Conservation (phyloP, 306 rosid genomes). For the Vigna mungo region DNA sequence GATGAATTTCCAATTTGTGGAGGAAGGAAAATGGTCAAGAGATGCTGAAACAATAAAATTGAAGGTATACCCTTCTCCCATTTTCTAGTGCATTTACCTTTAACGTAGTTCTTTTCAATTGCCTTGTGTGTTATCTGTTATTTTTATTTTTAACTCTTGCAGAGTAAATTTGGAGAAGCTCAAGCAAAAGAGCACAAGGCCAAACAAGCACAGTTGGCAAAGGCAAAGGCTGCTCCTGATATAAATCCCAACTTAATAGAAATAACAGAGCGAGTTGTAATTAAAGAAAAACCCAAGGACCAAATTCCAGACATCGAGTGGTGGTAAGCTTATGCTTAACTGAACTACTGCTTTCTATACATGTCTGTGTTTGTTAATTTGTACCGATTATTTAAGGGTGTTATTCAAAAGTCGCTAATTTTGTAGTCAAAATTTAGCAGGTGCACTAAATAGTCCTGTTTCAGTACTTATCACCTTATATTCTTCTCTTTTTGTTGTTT, state of each 20-base stretch:
- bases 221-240: slow-evolving; percentile 97
- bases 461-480: not conserved
- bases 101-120: not conserved
- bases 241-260: slow-evolving; percentile 94
- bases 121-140: slow-evolving; percentile 26
- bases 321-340: slow-evolving; percentile 73
- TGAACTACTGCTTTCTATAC: slow-evolving; percentile 2
- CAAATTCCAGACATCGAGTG: slow-evolving; percentile 93
- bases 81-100: not conserved
- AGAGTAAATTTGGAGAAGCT: slow-evolving; percentile 98
- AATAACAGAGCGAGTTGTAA: slow-evolving; percentile 81
- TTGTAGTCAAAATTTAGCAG: not conserved
- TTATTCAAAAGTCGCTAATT: not conserved
- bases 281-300: slow-evolving; percentile 85
- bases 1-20: slow-evolving; percentile 83
- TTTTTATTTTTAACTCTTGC: slow-evolving; percentile 36
- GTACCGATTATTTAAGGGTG: not conserved
- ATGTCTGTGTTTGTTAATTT: slow-evolving; percentile 15
- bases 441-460: not conserved
- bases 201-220: slow-evolving; percentile 91
- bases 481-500: slow-evolving; percentile 12
- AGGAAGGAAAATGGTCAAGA: slow-evolving; percentile 95
- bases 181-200: slow-evolving; percentile 97
- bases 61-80: slow-evolving; percentile 56
- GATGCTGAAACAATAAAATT: slow-evolving; percentile 88